Percentiles rank a stretch among this genome's conserved stretches.
Evolutionary conservation across 208 protist genomes (phyloP).

Genomic region (Trypanosoma cruzi): DNA sequence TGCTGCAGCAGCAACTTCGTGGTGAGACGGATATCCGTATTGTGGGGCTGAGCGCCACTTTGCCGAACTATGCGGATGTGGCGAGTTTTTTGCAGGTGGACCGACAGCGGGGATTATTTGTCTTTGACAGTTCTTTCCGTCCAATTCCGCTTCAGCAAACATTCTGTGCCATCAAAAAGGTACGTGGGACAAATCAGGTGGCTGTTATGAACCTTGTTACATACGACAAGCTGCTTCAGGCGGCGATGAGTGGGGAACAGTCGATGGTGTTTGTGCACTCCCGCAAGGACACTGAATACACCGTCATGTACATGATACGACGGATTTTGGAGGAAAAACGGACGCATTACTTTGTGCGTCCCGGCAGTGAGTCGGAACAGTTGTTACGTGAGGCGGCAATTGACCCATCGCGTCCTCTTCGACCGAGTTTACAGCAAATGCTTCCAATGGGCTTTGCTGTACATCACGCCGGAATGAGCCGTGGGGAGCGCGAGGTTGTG

Average conservation of each 20-base stretch:
- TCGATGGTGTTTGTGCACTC: constrained; percentile 99
- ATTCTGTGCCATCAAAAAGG: constrained; percentile 97
- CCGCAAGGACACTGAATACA: constrained; percentile 98
- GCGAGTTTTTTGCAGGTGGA: constrained; percentile 98
- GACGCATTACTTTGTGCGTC: constrained; percentile 88
- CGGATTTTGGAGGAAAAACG: constrained; percentile 89
- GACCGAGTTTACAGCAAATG: constrained; percentile 62
- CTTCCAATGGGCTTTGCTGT: constrained; percentile 98
- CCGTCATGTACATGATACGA: constrained; percentile 92
- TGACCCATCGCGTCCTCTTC: constrained; percentile 32
- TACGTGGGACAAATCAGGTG: constrained; percentile 94
- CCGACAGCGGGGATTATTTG: constrained; percentile 93
- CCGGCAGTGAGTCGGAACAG: constrained; percentile 79
- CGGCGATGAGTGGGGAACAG: constrained; percentile 93
- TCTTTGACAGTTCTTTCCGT: constrained; percentile 95
- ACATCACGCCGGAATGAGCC: constrained; percentile 99
- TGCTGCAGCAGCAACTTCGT: constrained; percentile 79
- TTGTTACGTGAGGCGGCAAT: constrained; percentile 80
- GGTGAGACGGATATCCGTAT: constrained; percentile 93
- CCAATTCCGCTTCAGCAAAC: constrained; percentile 98
- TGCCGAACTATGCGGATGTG: constrained; percentile 99
- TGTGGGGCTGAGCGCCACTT: constrained; percentile 99
- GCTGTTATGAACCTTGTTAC: constrained; percentile 98
- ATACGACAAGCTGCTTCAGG: constrained; percentile 97
- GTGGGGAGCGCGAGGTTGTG: constrained; percentile 95